Base-by-base conservation (phyloP, 805 yeast genomes). In the Saturnispora serradocipensis region DNA sequence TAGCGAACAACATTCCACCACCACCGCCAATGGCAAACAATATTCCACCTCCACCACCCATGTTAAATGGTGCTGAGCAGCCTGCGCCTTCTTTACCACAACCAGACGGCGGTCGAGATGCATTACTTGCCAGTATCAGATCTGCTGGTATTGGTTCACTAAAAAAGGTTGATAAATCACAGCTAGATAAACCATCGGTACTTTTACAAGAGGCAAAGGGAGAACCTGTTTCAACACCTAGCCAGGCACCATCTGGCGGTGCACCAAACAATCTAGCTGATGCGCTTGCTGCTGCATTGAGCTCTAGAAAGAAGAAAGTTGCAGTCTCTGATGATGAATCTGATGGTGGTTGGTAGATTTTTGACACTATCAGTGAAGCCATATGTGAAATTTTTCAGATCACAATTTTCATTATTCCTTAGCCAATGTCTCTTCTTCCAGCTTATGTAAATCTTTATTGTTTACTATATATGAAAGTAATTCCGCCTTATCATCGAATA, bases 41-140 rank as follows among this genome's bases (percentile, higher is more conserved):
- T 52, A 48, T 20, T 24, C 53, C 56, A 13, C 67, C 72, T 15
- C 63, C 68, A 6, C 53, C 48, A 30, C 56, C 65, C 24, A 59
- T 40, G 27, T 32, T 45, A 10, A 45, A n/a, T 34, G 25, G 38
- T 72, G 6, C 72, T 5, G 24, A 38, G 18, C 64, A 67, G 6
- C 60, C 74, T 6, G 67, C 72, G 15, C 64, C 68, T 3, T 61
- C 67, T 70, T 67, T 46, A 67, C 64, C 43, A 63, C 72, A 10
- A 62, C 70, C 3, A 66, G 73, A 4, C 57, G 68, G 72, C 2
- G 83, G 82, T 0, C 73, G 96, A 59, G 95, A 86, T 65, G 95
- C 95, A 0, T 73, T 91, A 42, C 71, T 91, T 54, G 86, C 95
- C 0, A 88, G 97, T 0, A 91, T 91, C 58, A 75, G 96, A 59